phyloP scores from a whole-genome alignment of 2,329 filamentous ascomycete species.

The Trichothecium roseum region DNA sequence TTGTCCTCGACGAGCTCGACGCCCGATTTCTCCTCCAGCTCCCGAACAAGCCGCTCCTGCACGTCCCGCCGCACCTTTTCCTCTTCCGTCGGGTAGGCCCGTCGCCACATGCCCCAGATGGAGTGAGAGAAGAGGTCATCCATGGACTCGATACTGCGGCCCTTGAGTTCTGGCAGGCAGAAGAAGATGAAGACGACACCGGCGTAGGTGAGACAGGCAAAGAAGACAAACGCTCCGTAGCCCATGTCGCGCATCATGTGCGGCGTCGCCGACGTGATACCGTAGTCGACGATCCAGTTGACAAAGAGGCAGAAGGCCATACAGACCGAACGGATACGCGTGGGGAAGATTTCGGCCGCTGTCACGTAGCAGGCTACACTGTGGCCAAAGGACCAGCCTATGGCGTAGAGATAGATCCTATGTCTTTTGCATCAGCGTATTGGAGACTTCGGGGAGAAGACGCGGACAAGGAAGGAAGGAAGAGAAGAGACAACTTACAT shows the following conservation, averaged over 20 bases:
- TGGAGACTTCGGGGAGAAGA: too few species aligned
- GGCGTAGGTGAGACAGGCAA: constrained; percentile 3
- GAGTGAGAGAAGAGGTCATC: constrained; percentile 39
- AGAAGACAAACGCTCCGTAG: constrained; percentile 7
- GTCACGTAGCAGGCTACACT: constrained; percentile 12
- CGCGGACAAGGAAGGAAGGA: too few species aligned
- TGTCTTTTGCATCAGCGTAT: too few species aligned
- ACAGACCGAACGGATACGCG: constrained; percentile 15
- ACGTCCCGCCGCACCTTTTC: constrained; percentile 1
- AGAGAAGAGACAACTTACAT: too few species aligned
- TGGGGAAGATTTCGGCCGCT: constrained; percentile 19
- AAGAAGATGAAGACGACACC: constrained; percentile 29
- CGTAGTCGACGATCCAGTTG: constrained; percentile 21
- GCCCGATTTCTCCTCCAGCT: too few species aligned
- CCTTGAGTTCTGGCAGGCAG: constrained; percentile 39
- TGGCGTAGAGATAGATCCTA: constrained; percentile 21
- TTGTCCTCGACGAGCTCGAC: too few species aligned
- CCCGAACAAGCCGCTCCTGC: too few species aligned
- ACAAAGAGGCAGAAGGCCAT: constrained; percentile 13
- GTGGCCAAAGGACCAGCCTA: constrained; percentile 14
- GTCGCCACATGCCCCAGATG: constrained; percentile 29
- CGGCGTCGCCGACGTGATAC: constrained; percentile 17
- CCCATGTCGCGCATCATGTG: constrained; percentile 8
- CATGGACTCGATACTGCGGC: constrained; percentile 37
- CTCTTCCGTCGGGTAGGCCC: constrained; percentile 21